Conservation (phyloP, 129 eudicot genomes). For the Logfia minima region DNA sequence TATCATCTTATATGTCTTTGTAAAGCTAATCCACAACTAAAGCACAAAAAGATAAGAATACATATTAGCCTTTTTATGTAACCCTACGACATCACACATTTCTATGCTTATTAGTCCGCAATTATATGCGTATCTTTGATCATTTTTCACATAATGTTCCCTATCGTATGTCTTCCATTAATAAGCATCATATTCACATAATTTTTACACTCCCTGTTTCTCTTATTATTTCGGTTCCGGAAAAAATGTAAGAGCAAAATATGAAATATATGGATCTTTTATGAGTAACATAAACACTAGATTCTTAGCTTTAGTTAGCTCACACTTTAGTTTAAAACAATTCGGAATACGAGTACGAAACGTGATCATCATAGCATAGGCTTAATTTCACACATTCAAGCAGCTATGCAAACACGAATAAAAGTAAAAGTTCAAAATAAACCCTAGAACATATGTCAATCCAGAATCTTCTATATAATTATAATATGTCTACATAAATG, state of each 20-base stretch:
- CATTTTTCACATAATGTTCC: neutral
- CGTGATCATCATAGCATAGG: neutral
- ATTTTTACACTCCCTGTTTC: neutral
- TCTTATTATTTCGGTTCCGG: neutral
- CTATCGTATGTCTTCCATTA: neutral
- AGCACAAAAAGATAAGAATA: neutral
- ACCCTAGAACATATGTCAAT: constrained; percentile 8
- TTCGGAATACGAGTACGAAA: neutral
- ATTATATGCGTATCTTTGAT: neutral
- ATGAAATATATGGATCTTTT: too few species aligned
- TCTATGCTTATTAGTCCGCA: neutral
- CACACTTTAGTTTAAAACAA: neutral
- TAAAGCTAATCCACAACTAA: neutral
- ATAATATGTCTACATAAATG: constrained; percentile 1
- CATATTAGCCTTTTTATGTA: neutral
- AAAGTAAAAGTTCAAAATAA: neutral
- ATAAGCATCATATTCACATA: neutral
- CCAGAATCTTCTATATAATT: neutral
- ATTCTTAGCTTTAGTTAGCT: neutral
- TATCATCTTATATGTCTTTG: neutral
- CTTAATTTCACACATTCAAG: neutral
- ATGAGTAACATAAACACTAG: neutral
- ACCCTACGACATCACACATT: neutral
- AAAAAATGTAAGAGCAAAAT: too few species aligned
- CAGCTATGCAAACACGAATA: neutral